Evolutionary conservation across 2,329 filamentous ascomycete species (phyloP).

Genomic region (Phyllosticta paracitricarpa): DNA sequence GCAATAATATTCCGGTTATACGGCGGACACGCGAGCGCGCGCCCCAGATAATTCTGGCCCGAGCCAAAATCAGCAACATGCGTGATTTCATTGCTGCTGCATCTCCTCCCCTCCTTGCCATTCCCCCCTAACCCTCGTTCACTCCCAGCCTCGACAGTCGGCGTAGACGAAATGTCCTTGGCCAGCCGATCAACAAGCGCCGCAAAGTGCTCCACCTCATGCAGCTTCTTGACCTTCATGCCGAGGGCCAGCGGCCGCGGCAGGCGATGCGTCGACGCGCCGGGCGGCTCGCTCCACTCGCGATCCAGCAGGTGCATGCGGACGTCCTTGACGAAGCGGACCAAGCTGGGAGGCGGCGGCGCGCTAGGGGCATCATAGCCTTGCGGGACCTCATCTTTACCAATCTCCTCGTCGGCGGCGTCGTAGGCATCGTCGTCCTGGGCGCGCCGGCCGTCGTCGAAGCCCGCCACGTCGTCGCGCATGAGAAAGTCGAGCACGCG

Average conservation of each 20-base stretch:
- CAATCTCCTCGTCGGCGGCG: not conserved
- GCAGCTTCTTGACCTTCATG: constrained; percentile 93
- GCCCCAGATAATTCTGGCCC: constrained; percentile 90
- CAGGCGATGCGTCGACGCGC: not conserved
- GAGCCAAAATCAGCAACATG: constrained; percentile 95
- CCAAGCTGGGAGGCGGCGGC: constrained; percentile 45
- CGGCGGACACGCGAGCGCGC: constrained; percentile 72
- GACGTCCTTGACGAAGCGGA: constrained; percentile 64
- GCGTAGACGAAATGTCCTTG: constrained; percentile 33
- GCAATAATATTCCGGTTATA: constrained; percentile 84
- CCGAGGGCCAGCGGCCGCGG: constrained; percentile 68
- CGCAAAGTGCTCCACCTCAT: constrained; percentile 90
- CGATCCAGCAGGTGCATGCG: constrained; percentile 59
- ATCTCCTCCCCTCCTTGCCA: not conserved
- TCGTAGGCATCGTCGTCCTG: not conserved
- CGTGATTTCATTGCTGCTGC: constrained; percentile 45
- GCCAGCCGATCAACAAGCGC: constrained; percentile 66
- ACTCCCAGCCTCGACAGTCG: not conserved
- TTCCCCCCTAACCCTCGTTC: not conserved
- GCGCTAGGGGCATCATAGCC: constrained; percentile 21
- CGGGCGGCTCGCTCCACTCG: constrained; percentile 36
- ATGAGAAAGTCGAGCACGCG: constrained; percentile 74
- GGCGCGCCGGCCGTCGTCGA: constrained; percentile 8
- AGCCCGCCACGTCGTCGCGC: constrained; percentile 56
- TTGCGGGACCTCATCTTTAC: constrained; percentile 15